Evolutionary conservation across 345 rosid genomes (phyloP).

Genomic region (Erucastrum elatum): DNA sequence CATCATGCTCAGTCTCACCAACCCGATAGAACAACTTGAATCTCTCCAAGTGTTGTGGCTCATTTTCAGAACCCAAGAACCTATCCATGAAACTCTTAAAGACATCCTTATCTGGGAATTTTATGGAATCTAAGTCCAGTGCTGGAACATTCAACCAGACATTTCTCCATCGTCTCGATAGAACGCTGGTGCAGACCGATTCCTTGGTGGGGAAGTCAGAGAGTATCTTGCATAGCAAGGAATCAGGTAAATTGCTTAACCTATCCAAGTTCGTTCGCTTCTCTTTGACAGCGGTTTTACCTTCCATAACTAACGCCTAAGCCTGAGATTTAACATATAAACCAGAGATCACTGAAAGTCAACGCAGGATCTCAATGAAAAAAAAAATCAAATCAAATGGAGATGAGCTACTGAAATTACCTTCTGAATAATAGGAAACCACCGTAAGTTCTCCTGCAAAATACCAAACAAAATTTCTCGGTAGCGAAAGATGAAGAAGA

Average conservation of each 20-base stretch:
- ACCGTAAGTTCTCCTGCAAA: neutral
- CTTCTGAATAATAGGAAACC: no score
- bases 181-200: neutral
- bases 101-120: neutral
- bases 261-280: no score
- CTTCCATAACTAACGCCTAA: no score
- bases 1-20: neutral
- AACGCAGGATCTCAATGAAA: no score
- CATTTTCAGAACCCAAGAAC: neutral
- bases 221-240: neutral
- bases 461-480: neutral
- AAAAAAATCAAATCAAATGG: no score
- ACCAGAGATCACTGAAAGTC: no score
- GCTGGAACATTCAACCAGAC: neutral
- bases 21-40: neutral
- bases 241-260: no score
- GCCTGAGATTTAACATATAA: no score
- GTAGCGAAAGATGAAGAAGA: no score
- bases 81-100: neutral
- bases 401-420: no score
- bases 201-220: neutral
- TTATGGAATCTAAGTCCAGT: neutral
- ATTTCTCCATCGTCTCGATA: neutral
- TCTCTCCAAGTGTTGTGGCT: neutral
- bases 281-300: no score